Percentiles rank a stretch among this genome's conserved stretches.
Evolutionary conservation across 257 asterid genomes (phyloP).

Genomic region (Ligustrum vulgare): DNA sequence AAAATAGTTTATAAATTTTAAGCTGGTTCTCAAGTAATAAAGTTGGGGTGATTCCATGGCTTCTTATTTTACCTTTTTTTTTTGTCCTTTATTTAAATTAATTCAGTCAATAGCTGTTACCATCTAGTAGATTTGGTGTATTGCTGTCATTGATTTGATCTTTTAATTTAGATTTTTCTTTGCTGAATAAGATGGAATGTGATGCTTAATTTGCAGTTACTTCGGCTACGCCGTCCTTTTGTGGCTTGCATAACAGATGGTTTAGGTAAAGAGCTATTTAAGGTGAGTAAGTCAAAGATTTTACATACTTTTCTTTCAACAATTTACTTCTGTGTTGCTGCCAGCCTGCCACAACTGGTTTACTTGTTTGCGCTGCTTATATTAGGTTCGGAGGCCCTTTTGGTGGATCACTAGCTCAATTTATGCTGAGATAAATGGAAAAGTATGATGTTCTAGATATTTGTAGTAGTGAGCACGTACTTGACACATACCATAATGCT

Average conservation of each 20-base stretch:
- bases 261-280: conserved; percentile 75
- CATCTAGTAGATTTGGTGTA: conserved; percentile 15
- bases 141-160: conserved; percentile 5
- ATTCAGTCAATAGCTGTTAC: conserved; percentile 14
- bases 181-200: conserved; percentile 16
- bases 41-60: not conserved
- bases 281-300: conserved; percentile 46
- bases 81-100: conserved; percentile 4
- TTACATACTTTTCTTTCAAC: conserved; percentile 7
- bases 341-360: conserved; percentile 20
- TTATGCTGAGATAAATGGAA: conserved; percentile 85
- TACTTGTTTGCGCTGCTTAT: conserved; percentile 25
- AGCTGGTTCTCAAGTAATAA: conserved; percentile 1
- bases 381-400: conserved; percentile 90
- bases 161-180: conserved; percentile 2
- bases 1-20: conserved; percentile 1
- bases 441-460: conserved; percentile 42
- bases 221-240: conserved; percentile 88
- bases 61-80: not conserved
- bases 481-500: not conserved
- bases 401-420: conserved; percentile 99
- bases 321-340: conserved; percentile 22
- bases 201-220: conserved; percentile 55
- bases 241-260: conserved; percentile 77
- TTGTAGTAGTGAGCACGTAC: conserved; percentile 2